Conservation (phyloP, 257 asterid genomes). For the Solanum lycopersicoides region DNA sequence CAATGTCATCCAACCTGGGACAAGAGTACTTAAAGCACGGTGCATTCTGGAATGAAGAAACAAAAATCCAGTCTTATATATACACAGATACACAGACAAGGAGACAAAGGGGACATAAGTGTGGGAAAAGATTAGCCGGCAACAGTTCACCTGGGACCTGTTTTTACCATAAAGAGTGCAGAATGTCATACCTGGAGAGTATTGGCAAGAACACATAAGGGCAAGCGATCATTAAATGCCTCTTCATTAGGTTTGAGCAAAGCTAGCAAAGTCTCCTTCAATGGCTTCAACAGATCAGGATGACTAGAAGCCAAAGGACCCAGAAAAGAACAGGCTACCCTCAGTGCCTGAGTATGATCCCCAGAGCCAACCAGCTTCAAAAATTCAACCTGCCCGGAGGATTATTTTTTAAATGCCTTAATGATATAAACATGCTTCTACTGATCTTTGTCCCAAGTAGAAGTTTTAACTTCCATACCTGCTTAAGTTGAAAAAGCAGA, state of each 20-base stretch:
- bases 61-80: not conserved
- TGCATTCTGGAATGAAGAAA: not conserved
- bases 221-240: slow-evolving; percentile 40
- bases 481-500: slow-evolving; percentile 84
- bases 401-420: not conserved
- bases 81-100: not conserved
- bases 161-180: not conserved
- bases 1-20: not conserved
- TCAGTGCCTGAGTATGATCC: slow-evolving; percentile 72
- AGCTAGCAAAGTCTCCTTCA: slow-evolving; percentile 76
- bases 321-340: slow-evolving; percentile 75
- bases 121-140: not conserved
- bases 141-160: not conserved
- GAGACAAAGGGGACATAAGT: not conserved
- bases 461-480: slow-evolving; percentile 87
- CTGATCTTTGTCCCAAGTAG: not conserved
- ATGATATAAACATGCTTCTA: not conserved
- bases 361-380: slow-evolving; percentile 65
- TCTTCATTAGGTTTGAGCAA: slow-evolving; percentile 75
- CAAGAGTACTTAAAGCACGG: not conserved
- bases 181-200: slow-evolving; percentile 70
- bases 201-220: slow-evolving; percentile 76
- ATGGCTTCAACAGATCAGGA: slow-evolving; percentile 68
- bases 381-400: slow-evolving; percentile 66
- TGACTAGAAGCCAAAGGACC: slow-evolving; percentile 90